Evolutionary conservation across 257 asterid species (phyloP), one percentile per base, ranked within the genome.

Genomic region (Fraxinus cuspidata): DNA sequence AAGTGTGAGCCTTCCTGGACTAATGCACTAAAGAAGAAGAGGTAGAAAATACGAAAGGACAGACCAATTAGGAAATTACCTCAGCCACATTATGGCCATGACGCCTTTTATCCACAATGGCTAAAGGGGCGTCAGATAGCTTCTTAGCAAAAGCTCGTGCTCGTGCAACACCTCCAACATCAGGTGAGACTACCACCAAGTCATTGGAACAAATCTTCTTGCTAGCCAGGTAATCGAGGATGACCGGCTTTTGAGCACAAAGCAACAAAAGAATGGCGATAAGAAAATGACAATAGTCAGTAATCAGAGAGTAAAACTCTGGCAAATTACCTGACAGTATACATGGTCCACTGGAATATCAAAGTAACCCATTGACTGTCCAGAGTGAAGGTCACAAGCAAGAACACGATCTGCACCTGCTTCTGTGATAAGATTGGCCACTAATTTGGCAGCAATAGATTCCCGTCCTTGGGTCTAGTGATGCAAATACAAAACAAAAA

Each of bases 121-220:
- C 98, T 84, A 93, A 84, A 78, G 97, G 98, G 73, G 98, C 98
- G 83, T 93, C 98, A 80, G 98, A 93, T 83, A 93, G 83, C 86
- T 93, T 93, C 84, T 93, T 93, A 4, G 98, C 98, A 79, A 93
- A 93, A 81, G 98, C 91, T 69, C 98, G 89, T 71, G 98, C 98
- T 85, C 98, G 86, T 76, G 98, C 98, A 79, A 93, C 98, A 38
- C 98, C 98, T 74, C 98, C 98, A 83, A 93, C 98, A 84, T 93
- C 98, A 53, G 98, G 98, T 70, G 98, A 93, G 80, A 93, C 98
- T 84, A 93, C 98, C 18, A 93, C 98, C 85, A 93, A 85, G 83
- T 93, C 98, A 82, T 81, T 82, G 13, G 97, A 88, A 80, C 82
- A 78, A 78, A 91, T 88, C 83, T 84, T 90, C 89, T 93, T 93